Conservation (phyloP, 1,284 basidiomycete species). For the Heterobasidion irregulare region DNA sequence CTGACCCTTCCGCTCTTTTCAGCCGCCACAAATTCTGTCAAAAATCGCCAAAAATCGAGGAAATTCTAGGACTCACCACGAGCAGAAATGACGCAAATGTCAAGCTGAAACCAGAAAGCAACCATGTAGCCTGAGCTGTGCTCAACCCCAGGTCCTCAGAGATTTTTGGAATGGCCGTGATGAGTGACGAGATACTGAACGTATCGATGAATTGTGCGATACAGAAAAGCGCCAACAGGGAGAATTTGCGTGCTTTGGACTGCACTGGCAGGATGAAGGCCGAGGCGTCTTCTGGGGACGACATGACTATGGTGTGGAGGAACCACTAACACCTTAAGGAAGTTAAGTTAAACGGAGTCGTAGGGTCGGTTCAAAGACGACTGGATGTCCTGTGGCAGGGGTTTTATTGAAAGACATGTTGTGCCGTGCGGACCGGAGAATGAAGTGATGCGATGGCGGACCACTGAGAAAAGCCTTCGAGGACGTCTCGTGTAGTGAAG, state of each 20-base stretch:
- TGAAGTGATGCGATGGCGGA: neutral
- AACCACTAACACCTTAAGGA: neutral
- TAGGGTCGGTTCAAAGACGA: neutral
- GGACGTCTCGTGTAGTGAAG: neutral
- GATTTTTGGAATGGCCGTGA: constrained; percentile 18
- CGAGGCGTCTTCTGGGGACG: neutral
- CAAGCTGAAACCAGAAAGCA: constrained; percentile 31
- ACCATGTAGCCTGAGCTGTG: constrained; percentile 22
- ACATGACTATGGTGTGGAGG: neutral
- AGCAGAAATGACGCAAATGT: constrained; percentile 35
- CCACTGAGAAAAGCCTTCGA: neutral
- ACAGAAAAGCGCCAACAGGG: constrained; percentile 16
- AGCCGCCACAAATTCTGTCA: neutral
- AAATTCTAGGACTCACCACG: constrained; percentile 21
- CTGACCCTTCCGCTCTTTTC: constrained; percentile 19
- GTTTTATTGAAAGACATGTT: neutral
- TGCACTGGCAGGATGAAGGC: neutral
- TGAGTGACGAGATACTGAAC: constrained; percentile 18
- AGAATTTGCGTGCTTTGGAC: neutral
- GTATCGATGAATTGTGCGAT: constrained; percentile 17
- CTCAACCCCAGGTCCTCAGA: constrained; percentile 16
- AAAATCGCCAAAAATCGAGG: neutral
- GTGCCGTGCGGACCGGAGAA: neutral
- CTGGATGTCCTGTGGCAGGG: neutral
- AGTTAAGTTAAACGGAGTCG: neutral